A percentile compares a stretch with the other conserved stretches of the same genome.
Conservation (phyloP, 2,329 filamentous ascomycete genomes). For the Fusarium sp. region DNA sequence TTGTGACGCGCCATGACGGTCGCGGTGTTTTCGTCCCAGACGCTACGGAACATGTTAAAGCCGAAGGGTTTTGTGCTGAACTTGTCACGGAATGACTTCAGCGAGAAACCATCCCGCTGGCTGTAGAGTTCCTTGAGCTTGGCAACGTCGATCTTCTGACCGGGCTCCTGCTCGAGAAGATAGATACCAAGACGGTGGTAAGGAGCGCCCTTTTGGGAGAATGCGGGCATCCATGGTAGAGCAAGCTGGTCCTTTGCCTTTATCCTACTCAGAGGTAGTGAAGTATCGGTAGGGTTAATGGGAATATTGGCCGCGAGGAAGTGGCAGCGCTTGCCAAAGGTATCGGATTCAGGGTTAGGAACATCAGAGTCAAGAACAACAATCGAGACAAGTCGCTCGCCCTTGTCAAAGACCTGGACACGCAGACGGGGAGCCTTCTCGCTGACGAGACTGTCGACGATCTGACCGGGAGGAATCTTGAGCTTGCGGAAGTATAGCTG, state of each 20-base stretch:
- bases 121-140: conserved; percentile 65
- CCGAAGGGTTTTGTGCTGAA: conserved; percentile 79
- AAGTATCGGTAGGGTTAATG: conserved; percentile 63
- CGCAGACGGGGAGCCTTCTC: conserved; percentile 79
- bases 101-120: conserved; percentile 74
- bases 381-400: conserved; percentile 84
- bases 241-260: conserved; percentile 73
- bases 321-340: conserved; percentile 85
- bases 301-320: conserved; percentile 79
- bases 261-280: conserved; percentile 73
- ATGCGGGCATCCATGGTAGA: conserved; percentile 85
- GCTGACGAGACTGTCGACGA: conserved; percentile 79
- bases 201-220: conserved; percentile 87
- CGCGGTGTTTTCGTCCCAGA: conserved; percentile 91
- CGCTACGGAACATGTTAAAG: conserved; percentile 85
- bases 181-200: conserved; percentile 91
- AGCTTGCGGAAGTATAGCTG: conserved; percentile 81
- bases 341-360: conserved; percentile 78
- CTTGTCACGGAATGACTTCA: conserved; percentile 79
- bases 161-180: conserved; percentile 81
- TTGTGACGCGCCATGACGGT: conserved; percentile 85
- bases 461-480: conserved; percentile 79
- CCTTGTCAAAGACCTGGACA: conserved; percentile 86
- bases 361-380: conserved; percentile 92
- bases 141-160: conserved; percentile 65